A percentile compares a stretch with the other conserved stretches of the same genome.
Conservation (phyloP, 352 stramenopile species). For the Globisporangium cystogenes region DNA sequence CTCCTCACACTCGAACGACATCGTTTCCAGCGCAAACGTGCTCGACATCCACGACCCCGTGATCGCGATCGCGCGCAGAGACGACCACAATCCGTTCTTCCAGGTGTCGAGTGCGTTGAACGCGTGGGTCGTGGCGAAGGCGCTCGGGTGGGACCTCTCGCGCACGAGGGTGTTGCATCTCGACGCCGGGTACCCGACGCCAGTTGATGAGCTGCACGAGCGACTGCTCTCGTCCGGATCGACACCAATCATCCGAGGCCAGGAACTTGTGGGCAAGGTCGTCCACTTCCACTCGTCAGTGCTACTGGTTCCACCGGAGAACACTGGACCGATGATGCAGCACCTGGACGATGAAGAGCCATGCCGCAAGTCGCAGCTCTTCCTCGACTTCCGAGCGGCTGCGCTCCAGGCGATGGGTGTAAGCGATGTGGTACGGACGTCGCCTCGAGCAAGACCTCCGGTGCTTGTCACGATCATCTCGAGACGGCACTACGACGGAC, state of each 20-base stretch:
- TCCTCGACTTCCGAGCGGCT: constrained; percentile 19
- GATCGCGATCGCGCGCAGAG: constrained; percentile 17
- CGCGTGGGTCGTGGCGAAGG: constrained; percentile 19
- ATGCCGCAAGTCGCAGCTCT: constrained; percentile 20
- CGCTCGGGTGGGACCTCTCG: constrained; percentile 19
- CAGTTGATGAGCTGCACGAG: constrained; percentile 42
- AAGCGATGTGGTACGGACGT: constrained; percentile 1
- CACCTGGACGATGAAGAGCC: constrained; percentile 46
- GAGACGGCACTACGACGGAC: constrained; percentile 19
- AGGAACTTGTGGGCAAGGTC: constrained; percentile 21
- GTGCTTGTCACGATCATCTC: constrained; percentile 55
- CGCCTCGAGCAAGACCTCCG: background rate
- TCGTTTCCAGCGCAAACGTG: too few relatives aligned
- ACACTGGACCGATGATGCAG: constrained; percentile 32
- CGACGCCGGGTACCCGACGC: constrained; percentile 33
- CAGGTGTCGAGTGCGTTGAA: constrained; percentile 18
- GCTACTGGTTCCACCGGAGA: constrained; percentile 30
- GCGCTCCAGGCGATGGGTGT: constrained; percentile 11
- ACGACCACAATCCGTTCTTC: constrained; percentile 29
- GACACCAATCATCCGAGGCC: constrained; percentile 20
- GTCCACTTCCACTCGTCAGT: constrained; percentile 29
- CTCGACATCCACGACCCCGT: constrained; percentile 10
- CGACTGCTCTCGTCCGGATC: constrained; percentile 21
- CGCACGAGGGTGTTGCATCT: constrained; percentile 38
- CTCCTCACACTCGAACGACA: background rate